A percentile compares a stretch with the other conserved stretches of the same genome.
phyloP scores from a whole-genome alignment of 2,329 filamentous ascomycete species.

The Xylariaceae sp. region DNA sequence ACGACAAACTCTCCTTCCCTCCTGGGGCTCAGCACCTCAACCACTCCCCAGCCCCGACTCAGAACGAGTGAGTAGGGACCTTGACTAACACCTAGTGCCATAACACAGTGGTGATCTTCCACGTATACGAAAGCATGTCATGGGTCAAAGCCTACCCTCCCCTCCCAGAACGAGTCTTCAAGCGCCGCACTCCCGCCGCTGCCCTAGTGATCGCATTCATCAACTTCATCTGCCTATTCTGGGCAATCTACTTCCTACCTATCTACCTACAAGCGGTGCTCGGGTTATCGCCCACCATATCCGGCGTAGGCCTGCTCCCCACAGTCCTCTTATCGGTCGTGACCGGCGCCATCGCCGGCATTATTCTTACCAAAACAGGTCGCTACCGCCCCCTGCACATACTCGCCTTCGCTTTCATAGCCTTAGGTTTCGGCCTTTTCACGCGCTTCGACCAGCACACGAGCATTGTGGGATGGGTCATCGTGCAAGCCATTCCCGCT shows the following conservation, averaged over 20 bases:
- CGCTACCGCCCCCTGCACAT: constrained; percentile 34
- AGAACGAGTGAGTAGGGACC: too few relatives aligned
- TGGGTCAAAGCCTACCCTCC: constrained; percentile 20
- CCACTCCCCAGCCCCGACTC: too few relatives aligned
- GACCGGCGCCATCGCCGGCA: constrained; percentile 9
- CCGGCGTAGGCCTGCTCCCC: constrained; percentile 2
- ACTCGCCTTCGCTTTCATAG: constrained; percentile 22
- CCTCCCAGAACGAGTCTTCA: constrained; percentile 37
- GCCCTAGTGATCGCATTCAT: constrained; percentile 28
- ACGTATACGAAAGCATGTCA: not conserved
- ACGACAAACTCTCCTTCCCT: too few relatives aligned
- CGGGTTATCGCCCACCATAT: not conserved
- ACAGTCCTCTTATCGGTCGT: constrained; percentile 3
- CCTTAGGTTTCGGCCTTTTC: constrained; percentile 28
- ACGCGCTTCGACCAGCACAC: constrained; percentile 25
- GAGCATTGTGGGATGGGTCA: constrained; percentile 26
- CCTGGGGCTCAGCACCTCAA: too few relatives aligned
- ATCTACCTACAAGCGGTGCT: constrained; percentile 22
- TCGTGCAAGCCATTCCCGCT: constrained; percentile 30
- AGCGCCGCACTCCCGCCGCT: constrained; percentile 29
- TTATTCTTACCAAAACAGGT: constrained; percentile 29
- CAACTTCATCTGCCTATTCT: constrained; percentile 25
- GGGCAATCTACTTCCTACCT: constrained; percentile 30
- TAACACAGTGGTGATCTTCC: constrained; percentile 4
- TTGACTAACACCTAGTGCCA: too few relatives aligned